Conservation (phyloP, 306 rosid species). For the Leucaena leucocephala region DNA sequence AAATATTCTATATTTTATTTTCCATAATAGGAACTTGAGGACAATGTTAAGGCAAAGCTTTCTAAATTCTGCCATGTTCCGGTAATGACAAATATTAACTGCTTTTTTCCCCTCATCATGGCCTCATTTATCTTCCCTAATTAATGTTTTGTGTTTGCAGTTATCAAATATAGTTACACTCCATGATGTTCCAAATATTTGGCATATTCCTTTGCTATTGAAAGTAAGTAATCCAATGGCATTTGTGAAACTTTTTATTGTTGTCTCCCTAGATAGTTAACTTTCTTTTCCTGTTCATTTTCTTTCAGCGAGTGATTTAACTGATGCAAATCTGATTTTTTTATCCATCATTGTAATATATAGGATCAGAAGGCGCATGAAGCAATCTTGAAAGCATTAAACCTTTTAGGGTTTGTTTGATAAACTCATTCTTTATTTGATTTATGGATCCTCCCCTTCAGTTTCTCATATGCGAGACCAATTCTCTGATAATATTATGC, state of each 20-base stretch:
- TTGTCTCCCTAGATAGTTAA: conserved; percentile 19
- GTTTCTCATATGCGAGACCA: conserved; percentile 2
- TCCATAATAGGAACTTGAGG: conserved; percentile 69
- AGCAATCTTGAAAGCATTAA: conserved; percentile 79
- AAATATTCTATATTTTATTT: conserved; percentile 28
- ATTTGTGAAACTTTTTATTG: not conserved
- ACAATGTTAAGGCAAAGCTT: conserved; percentile 75
- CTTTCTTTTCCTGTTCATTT: not conserved
- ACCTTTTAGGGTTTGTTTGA: conserved; percentile 66
- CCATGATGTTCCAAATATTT: conserved; percentile 93
- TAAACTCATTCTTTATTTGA: conserved; percentile 38
- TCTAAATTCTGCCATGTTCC: conserved; percentile 96
- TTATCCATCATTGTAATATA: conserved; percentile 38
- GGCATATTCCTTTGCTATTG: conserved; percentile 93
- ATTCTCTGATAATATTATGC: conserved; percentile 7
- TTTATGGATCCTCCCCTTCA: conserved; percentile 22
- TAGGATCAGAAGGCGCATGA: conserved; percentile 89
- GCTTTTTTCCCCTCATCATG: conserved; percentile 15
- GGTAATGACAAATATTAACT: conserved; percentile 50
- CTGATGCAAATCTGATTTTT: conserved; percentile 36
- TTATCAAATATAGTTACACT: conserved; percentile 75
- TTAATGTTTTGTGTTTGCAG: conserved; percentile 49
- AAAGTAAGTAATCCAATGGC: conserved; percentile 56
- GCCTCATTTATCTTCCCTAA: conserved; percentile 9
- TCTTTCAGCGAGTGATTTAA: conserved; percentile 24